Conservation (phyloP, 129 eudicot species). For the Logfia minima region DNA sequence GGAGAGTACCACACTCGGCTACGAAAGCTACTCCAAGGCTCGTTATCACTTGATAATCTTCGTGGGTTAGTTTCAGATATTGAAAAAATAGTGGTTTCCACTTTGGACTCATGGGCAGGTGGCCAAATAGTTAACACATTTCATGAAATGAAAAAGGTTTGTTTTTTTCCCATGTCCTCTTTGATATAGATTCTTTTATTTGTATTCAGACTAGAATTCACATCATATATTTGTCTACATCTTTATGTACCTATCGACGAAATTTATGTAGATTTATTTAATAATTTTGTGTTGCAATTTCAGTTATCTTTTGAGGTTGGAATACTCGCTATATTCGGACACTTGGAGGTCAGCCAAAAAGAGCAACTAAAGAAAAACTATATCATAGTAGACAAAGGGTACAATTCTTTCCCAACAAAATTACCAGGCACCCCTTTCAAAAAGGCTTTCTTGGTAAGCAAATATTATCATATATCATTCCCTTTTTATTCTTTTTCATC, state of each 20-base stretch:
- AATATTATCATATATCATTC: not conserved
- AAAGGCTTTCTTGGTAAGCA: conserved; percentile 52
- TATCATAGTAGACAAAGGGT: conserved; percentile 52
- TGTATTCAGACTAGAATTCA: conserved; percentile 22
- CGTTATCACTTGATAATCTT: conserved; percentile 45
- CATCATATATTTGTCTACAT: conserved; percentile 17
- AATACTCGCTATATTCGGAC: conserved; percentile 56
- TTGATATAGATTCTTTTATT: conserved; percentile 5
- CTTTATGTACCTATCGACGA: conserved; percentile 5
- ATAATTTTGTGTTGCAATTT: conserved; percentile 9
- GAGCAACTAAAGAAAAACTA: conserved; percentile 53
- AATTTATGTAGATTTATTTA: not conserved
- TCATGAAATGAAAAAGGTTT: conserved; percentile 62
- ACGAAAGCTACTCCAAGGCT: conserved; percentile 53
- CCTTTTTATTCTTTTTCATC: not conserved
- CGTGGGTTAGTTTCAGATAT: conserved; percentile 44
- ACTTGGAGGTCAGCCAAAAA: conserved; percentile 43
- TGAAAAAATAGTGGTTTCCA: conserved; percentile 39
- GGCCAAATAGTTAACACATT: conserved; percentile 44
- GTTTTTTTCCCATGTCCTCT: not conserved
- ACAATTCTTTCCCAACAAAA: conserved; percentile 56
- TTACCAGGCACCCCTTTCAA: conserved; percentile 58
- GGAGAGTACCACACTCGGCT: conserved; percentile 52
- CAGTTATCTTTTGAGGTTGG: conserved; percentile 62
- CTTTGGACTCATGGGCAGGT: conserved; percentile 44